phyloP scores from a whole-genome alignment of 208 protist genomes.

The Crithidia mellificae region DNA sequence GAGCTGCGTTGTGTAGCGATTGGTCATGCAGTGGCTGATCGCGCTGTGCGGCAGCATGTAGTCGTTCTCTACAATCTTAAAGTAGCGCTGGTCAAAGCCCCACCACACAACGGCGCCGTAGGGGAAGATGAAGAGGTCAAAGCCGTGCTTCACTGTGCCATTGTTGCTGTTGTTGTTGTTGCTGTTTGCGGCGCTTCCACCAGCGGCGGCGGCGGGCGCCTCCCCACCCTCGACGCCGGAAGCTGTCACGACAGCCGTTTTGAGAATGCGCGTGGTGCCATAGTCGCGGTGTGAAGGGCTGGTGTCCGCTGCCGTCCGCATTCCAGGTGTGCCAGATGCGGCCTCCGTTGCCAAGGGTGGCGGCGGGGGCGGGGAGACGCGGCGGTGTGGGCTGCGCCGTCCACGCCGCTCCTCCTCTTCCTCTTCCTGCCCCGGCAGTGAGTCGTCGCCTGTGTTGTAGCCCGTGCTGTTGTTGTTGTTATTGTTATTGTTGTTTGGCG shows the following conservation, averaged over 20 bases:
- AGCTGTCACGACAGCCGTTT: not conserved
- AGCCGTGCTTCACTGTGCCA: slow-evolving; percentile 19
- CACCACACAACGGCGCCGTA: slow-evolving; percentile 84
- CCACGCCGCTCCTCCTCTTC: no score
- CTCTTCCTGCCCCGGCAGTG: no score
- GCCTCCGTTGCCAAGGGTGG: no score
- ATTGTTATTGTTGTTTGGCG: no score
- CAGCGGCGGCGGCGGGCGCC: slow-evolving; percentile 6
- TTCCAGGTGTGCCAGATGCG: not conserved
- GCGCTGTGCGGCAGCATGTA: slow-evolving; percentile 75
- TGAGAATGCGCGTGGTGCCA: not conserved
- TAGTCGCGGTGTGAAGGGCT: slow-evolving; percentile 15
- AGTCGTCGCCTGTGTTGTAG: no score
- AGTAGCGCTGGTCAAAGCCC: slow-evolving; percentile 76
- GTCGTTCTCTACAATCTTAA: slow-evolving; percentile 81
- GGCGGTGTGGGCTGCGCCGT: no score
- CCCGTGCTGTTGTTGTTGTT: no score
- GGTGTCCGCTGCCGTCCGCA: slow-evolving; percentile 15
- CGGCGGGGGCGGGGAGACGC: not conserved
- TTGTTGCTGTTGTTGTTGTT: not conserved
- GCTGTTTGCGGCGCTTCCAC: not conserved
- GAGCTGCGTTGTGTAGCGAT: slow-evolving; percentile 66
- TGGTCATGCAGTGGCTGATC: slow-evolving; percentile 57
- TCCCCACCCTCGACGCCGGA: slow-evolving; percentile 19
- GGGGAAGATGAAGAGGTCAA: slow-evolving; percentile 81